These are phyloP conservation scores for Eimeria necatrix DNA, from an alignment of 169 alveolate genomes.

Conservation along the genomic window DNA sequence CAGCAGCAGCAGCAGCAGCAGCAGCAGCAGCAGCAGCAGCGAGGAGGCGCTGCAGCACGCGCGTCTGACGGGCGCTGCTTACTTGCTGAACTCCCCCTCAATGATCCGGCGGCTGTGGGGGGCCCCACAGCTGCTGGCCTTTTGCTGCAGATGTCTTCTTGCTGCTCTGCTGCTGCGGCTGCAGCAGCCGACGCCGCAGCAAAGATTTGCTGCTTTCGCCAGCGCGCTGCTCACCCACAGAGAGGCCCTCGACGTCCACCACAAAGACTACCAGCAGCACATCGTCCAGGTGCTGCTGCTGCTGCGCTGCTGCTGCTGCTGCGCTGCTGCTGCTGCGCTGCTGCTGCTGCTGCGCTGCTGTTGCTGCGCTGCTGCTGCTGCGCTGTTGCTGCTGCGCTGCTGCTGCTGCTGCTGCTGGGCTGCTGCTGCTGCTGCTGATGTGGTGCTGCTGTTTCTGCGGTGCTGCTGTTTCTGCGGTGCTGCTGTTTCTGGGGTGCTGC, in stretches of 20 bases:
- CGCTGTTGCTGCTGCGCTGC: no score
- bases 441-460: no score
- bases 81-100: not conserved
- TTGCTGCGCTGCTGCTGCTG: no score
- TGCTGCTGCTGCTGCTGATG: no score
- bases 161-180: not conserved
- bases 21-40: conserved; percentile 29
- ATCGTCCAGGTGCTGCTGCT: not conserved
- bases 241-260: not conserved
- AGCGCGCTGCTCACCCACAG: conserved; percentile 21
- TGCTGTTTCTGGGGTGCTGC: no score
- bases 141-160: not conserved
- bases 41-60: conserved; percentile 47
- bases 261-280: not conserved
- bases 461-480: no score
- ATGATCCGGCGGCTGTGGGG: conserved; percentile 35
- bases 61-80: conserved; percentile 60
- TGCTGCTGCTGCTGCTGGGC: no score
- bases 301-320: conserved; percentile 18
- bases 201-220: conserved; percentile 39
- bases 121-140: not conserved
- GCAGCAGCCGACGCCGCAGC: not conserved
- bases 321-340: conserved; percentile 27
- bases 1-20: not conserved
- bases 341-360: conserved; percentile 29